Conservation (phyloP, 2,329 filamentous ascomycete species). For the Colletotrichum sp. region DNA sequence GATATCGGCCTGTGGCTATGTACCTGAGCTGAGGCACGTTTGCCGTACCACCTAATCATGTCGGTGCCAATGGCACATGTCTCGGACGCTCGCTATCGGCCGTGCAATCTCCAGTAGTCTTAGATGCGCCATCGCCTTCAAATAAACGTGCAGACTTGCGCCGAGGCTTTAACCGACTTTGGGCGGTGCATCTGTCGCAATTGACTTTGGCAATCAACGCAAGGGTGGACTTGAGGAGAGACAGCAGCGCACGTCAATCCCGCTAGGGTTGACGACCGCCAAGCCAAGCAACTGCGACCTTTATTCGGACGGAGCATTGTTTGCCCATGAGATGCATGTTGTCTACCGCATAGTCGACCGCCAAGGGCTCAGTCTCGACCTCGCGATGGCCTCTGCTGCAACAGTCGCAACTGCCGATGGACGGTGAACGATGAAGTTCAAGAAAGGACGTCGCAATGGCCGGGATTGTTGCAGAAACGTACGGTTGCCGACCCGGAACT, state of each 20-base stretch:
- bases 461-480: not conserved
- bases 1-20: not conserved
- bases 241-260: not conserved
- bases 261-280: not conserved
- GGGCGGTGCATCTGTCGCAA: not conserved
- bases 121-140: not conserved
- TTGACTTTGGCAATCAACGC: not conserved
- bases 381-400: not conserved
- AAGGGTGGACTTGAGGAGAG: not conserved
- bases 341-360: not conserved
- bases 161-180: not conserved
- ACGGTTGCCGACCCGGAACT: not conserved
- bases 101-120: not conserved
- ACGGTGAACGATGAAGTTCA: not conserved
- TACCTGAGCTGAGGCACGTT: not conserved
- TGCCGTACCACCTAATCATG: not conserved
- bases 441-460: not conserved
- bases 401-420: not conserved
- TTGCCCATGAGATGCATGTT: not conserved
- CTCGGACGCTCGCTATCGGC: not conserved
- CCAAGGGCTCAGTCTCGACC: not conserved
- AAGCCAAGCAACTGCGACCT: not conserved
- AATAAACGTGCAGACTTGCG: not conserved
- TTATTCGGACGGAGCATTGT: not conserved
- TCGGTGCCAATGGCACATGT: not conserved